Percentiles rank a stretch among this genome's conserved stretches.
Conservation (phyloP, 1,139 yeast species). For the Geotrichum australiense region DNA sequence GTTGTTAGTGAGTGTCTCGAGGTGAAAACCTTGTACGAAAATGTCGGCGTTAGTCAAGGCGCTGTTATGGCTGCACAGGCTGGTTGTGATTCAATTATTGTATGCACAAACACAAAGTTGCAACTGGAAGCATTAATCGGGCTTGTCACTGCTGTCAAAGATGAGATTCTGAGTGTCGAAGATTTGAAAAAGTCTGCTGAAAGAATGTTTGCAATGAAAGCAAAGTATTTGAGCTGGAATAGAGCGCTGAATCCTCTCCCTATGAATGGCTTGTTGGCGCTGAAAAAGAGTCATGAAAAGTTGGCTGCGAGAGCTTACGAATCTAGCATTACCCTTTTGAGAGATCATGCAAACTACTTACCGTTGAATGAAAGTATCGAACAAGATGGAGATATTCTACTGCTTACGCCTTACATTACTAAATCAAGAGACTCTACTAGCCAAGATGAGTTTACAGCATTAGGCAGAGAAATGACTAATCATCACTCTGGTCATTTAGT, state of each 20-base stretch:
- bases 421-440: conserved; percentile 36
- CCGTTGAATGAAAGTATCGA: conserved; percentile 46
- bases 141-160: conserved; percentile 46
- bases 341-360: conserved; percentile 48
- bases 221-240: conserved; percentile 43
- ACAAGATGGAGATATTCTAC: conserved; percentile 36
- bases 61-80: conserved; percentile 56
- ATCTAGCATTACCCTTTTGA: conserved; percentile 48
- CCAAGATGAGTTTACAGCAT: conserved; percentile 49
- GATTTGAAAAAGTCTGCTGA: conserved; percentile 39
- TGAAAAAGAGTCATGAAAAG: conserved; percentile 42
- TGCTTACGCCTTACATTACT: conserved; percentile 48
- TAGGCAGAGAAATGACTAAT: conserved; percentile 29
- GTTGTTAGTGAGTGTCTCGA: conserved; percentile 62
- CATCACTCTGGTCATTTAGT: conserved; percentile 42
- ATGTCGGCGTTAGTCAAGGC: conserved; percentile 62
- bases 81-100: conserved; percentile 60
- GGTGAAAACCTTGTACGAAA: conserved; percentile 57
- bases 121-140: conserved; percentile 57
- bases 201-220: conserved; percentile 44
- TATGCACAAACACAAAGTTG: conserved; percentile 50
- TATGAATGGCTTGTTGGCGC: conserved; percentile 29
- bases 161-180: conserved; percentile 49
- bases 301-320: conserved; percentile 46
- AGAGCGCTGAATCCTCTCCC: conserved; percentile 37